Base-by-base conservation (phyloP, 768 basidiomycete genomes). In the Tulasnella sp. region DNA sequence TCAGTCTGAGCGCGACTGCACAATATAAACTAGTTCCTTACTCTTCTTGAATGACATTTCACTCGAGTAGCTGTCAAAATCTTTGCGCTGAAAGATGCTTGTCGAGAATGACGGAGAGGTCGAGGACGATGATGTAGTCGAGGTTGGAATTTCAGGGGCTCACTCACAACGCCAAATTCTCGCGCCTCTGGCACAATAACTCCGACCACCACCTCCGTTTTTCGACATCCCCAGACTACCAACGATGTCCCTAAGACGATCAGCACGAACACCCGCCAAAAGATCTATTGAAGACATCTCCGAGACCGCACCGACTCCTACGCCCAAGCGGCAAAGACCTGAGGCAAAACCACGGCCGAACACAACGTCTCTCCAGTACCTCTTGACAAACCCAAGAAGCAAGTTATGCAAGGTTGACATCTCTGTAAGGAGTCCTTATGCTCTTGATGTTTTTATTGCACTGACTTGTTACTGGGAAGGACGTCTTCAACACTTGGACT, bases 401-500 rank as follows among this genome's bases (percentile, higher is more conserved):
- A 76, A 76, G 49, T 37, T 76, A 31, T 67, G 64, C 17, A 31
- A 67, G 38, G 38, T 76, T 22, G 67, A 76, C 17, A 76, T 76
- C 42, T 12, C 36, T 11, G 75, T 70, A 37, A 76, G 75, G 11
- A 34, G 3, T 69, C 64, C 3, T 5, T 36, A 11, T n/a, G 2
- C 36, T 19, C 15, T 39, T 34, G 19, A 68, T 22, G 0, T 2
- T 5, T 42, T 31, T 22, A 1, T 70, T 25, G 15, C 5, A 29
- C 31, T 70, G 38, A 25, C 22, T 29, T n/a, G 25, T 58, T 58
- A 29, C n/a, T 52, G 12, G 3, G 22, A 39, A 88, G 88, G 86
- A 86, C 73, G 81, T 89, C 36, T 82, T 89, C 74, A 88, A 88
- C 78, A 79, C 79, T 8, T 80, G 81, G 45, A 84, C 85, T 22